These are phyloP conservation scores for Trametes maxima DNA, from an alignment of 768 basidiomycete genomes.

Conservation along the genomic window DNA sequence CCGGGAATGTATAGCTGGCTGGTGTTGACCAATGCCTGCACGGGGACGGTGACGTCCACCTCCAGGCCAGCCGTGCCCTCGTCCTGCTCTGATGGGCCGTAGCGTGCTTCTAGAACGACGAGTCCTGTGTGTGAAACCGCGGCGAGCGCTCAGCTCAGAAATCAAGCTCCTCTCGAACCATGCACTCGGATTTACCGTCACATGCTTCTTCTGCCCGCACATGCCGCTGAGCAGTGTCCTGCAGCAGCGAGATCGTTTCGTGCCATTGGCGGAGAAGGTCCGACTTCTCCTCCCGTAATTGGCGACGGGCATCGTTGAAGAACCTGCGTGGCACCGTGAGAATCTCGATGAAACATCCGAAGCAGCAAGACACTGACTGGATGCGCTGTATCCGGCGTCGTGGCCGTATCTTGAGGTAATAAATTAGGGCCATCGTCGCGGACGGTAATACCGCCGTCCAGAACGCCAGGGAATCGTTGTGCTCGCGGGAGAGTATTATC, in stretches of 20 bases:
- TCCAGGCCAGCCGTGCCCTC: slow-evolving; percentile 55
- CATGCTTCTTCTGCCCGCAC: slow-evolving; percentile 62
- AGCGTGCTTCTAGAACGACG: slow-evolving; percentile 73
- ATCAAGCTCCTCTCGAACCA: slow-evolving; percentile 16
- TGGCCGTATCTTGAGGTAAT: slow-evolving; percentile 60
- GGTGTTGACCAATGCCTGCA: slow-evolving; percentile 80
- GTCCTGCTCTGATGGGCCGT: slow-evolving; percentile 58
- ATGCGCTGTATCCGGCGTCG: slow-evolving; percentile 54
- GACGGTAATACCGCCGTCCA: slow-evolving; percentile 59
- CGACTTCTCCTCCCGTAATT: slow-evolving; percentile 63
- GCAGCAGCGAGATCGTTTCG: slow-evolving; percentile 62
- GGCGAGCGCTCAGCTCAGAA: slow-evolving; percentile 1
- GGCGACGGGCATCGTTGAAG: slow-evolving; percentile 64
- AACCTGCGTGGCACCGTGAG: slow-evolving; percentile 46
- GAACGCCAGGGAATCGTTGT: slow-evolving; percentile 48
- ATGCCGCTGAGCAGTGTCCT: slow-evolving; percentile 66
- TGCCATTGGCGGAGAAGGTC: slow-evolving; percentile 65
- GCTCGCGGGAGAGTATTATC: slow-evolving; percentile 55
- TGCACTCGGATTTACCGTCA: slow-evolving; percentile 51
- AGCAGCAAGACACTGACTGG: slow-evolving; percentile 44
- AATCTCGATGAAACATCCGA: slow-evolving; percentile 13
- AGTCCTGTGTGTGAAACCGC: slow-evolving; percentile 53
- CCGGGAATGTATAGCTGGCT: slow-evolving; percentile 80
- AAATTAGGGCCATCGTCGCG: slow-evolving; percentile 51
- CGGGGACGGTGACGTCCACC: slow-evolving; percentile 77